phyloP scores from a whole-genome alignment of 75 land plant genomes.

The Larix kaempferi region DNA sequence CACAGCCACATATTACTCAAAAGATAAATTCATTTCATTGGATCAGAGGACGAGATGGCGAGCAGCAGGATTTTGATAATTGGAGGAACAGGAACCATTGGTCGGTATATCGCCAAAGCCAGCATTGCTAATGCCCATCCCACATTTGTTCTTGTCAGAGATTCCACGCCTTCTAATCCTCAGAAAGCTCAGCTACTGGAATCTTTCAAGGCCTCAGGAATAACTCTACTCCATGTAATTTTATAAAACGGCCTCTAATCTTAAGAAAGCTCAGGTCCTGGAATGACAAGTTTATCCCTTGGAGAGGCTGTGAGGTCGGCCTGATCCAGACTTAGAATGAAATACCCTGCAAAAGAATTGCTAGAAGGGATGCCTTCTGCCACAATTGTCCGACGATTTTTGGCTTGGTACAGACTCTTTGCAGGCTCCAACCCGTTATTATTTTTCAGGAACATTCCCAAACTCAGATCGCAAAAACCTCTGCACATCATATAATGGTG shows the following conservation, averaged over 20 bases:
- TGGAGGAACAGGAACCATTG: constrained; percentile 77
- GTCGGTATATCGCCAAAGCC: constrained; percentile 55
- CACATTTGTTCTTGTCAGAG: constrained; percentile 49
- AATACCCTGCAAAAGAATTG: constrained; percentile 33
- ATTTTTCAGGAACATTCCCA: constrained; percentile 30
- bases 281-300: constrained; percentile 47
- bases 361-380: constrained; percentile 25
- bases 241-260: no score
- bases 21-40: no score
- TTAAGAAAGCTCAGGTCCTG: no score
- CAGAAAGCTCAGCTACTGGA: constrained; percentile 40
- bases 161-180: constrained; percentile 31
- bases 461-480: constrained; percentile 54
- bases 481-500: constrained; percentile 17
- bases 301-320: constrained; percentile 34
- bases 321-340: constrained; percentile 28
- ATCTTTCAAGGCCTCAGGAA: constrained; percentile 43
- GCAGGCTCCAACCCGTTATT: constrained; percentile 4
- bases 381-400: constrained; percentile 28
- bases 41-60: background rate
- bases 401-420: constrained; percentile 8
- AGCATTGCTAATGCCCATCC: constrained; percentile 48
- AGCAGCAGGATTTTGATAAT: constrained; percentile 62
- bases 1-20: no score
- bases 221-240: constrained; percentile 30